Base-by-base conservation (phyloP, 345 rosid genomes). In the Pseudoturritis turrita region DNA sequence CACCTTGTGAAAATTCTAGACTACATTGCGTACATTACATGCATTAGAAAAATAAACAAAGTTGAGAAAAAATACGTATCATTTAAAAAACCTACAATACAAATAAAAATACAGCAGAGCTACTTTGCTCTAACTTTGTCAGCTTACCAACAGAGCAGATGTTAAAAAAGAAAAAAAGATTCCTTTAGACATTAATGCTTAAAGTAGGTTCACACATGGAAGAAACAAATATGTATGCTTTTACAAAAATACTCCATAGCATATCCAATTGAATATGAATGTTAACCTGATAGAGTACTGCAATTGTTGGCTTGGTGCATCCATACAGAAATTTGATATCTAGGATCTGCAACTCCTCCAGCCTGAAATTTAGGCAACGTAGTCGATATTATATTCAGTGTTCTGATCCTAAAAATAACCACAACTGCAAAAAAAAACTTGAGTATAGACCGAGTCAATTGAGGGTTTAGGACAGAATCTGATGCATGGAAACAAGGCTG, bases 281-380 rank as follows among this genome's bases (percentile, higher is more conserved):
- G 49, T 31, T 19, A 29, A 89, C 96, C 97, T 91, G 96, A 75
- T 91, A 94, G 57, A 94, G 91, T 62, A 94, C 96, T 68, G 88
- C 97, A 61, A 94, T 88, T 36, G 96, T 94, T 53, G 98, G 97
- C 75, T 89, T 95, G 4, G 81, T 50, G 81, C 96, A 95, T 77
- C 99, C 97, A 71, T 73, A 86, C 29, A 91, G 85, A 86, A 95
- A 95, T 79, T 95, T 91, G 74, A 95, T 91, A 81, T 95, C 97
- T 85, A 95, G 75, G 50, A 95, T 96, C 76, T 95, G 96, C 75
- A 95, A 93, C 81, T 91, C 96, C 81, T 91, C 93, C n/a, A 89
- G 85, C 91, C 97, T 94, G 60, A 78, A 87, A 68, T 39, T 21
- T 10, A 65, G 36, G 67, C 47, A 66, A 8, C 64, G 70, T 17